Evolutionary conservation across 202 grass and related monocot species (phyloP), one percentile per base, ranked within the genome.

Genomic region (Thinopyrum obtusiflorum): DNA sequence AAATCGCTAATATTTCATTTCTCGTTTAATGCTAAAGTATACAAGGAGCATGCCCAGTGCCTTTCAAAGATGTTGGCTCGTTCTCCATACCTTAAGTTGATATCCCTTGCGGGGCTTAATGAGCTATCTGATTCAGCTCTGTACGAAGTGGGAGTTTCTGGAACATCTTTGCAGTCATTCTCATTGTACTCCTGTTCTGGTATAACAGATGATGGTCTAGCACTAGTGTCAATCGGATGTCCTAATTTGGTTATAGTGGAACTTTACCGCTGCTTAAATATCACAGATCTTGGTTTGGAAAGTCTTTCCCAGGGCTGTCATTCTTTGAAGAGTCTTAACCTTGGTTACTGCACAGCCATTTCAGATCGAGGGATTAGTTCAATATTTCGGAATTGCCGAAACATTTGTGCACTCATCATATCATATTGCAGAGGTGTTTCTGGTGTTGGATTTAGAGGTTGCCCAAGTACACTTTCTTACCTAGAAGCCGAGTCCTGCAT

Each of bases 401-500:
- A 74, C 72, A 86, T 98, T 80, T 71, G 77, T 77, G 55, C 89
- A 26, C 55, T 98, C 26, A 92, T 91, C 53, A 89, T 92, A 37
- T 67, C 91, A 62, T 81, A 81, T 68, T 98, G 96, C 82, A 95
- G 86, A 65, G 86, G 84, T 53, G 28, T 98, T 39, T 91, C 86
- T 66, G 96, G 96, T 68, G 68, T 78, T 42, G 96, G 96, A 40
- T 92, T 98, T 61, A 93, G 63, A 86, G 90, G 85, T 67, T 89
- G 89, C 80, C 61, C 93, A 65, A 78, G 69, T 79, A 88, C 79
- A 37, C 82, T 98, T 76, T 68, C 88, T 82, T 92, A 88, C 80
- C 66, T 98, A 63, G 93, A 93, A 89, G 96, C 96, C 65, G 96
- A 98, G 13, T 92, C 89, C 25, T 98, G 96, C 76, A 86, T 84